Percentiles rank a stretch among this genome's conserved stretches.
Evolutionary conservation across 352 stramenopile species (phyloP).

Genomic region (Aphanomyces invadans): DNA sequence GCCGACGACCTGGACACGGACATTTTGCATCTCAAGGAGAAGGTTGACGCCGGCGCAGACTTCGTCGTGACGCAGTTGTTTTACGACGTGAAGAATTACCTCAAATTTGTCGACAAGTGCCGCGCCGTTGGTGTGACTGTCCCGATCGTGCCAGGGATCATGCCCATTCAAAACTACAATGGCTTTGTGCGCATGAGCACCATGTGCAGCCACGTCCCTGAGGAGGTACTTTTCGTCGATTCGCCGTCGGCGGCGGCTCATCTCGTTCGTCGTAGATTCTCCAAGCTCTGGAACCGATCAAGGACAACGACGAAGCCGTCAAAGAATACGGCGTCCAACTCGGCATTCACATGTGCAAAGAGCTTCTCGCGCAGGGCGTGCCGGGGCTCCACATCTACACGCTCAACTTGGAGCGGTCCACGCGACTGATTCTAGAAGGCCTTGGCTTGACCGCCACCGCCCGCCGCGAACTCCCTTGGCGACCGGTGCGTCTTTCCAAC

Average conservation of each 20-base stretch:
- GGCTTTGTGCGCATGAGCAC: conserved; percentile 98
- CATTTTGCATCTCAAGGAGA: conserved; percentile 97
- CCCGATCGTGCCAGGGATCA: conserved; percentile 97
- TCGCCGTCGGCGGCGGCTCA: neutral
- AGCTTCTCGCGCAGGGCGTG: conserved; percentile 85
- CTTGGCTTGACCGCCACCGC: conserved; percentile 46
- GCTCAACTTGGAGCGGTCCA: conserved; percentile 89
- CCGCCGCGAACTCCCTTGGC: conserved; percentile 85
- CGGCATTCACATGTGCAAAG: conserved; percentile 91
- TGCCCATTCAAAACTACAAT: conserved; percentile 97
- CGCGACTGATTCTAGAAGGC: conserved; percentile 80
- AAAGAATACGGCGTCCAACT: conserved; percentile 95
- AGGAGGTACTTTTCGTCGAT: conserved; percentile 35
- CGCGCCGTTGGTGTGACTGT: conserved; percentile 86
- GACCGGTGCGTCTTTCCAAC: conserved; percentile 45
- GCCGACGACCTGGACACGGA: conserved; percentile 83
- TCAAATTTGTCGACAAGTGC: conserved; percentile 90
- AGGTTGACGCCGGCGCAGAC: conserved; percentile 95
- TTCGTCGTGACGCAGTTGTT: conserved; percentile 99
- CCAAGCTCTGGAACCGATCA: conserved; percentile 84
- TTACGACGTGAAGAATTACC: conserved; percentile 95
- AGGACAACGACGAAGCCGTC: conserved; percentile 94
- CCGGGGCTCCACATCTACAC: conserved; percentile 92
- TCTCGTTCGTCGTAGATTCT: conserved; percentile 36
- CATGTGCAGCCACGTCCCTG: conserved; percentile 94